Base-by-base conservation (phyloP, 805 yeast species). In the Nakazawaea sp. region DNA sequence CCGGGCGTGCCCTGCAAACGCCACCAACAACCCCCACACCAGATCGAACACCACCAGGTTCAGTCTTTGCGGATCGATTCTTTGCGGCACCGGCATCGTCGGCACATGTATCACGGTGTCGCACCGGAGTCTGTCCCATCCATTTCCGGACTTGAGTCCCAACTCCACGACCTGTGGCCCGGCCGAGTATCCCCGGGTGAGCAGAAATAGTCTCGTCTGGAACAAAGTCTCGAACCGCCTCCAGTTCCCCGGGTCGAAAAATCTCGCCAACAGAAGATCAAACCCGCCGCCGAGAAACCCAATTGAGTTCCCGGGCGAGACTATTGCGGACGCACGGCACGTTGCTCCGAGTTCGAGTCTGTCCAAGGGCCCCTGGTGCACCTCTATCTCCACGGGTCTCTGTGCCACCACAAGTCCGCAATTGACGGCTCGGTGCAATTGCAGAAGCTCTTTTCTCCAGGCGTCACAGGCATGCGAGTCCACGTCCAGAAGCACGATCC, bases 281-380 rank as follows among this genome's bases (percentile, higher is more conserved):
- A 71, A 68, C 1, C 78, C 78, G 2, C 78, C 78, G 3, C 70
- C 72, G 45, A 72, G 53, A 33, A 56, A 64, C 4, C 76, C 77
- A 36, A 63, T 55, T 2, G 73, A 64, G 41, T 72, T 72, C 1
- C 77, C 78, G 2, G 78, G 77, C 2, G 76, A 69, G 2, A 72
- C 62, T 13, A 72, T 56, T 2, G 48, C 64, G 43, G 10, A 4
- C 15, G 38, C 38, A 9, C 41, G 45, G 17, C 6, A 18, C 17
- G 7, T 28, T 16, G 8, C 31, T 6, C 6, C 19, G 8, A 28
- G 7, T 20, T 16, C 31, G 20, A 28, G 19, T 6, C 17, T 6
- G 12, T 15, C 31, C 31, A 28, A 26, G 11, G 8, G 6, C 9
- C 29, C 15, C 15, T 26, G 16, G 15, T 9, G 7, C 4, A 50